These are phyloP conservation scores for Quercus alba DNA, from an alignment of 306 rosid genomes.

Conservation along the genomic window DNA sequence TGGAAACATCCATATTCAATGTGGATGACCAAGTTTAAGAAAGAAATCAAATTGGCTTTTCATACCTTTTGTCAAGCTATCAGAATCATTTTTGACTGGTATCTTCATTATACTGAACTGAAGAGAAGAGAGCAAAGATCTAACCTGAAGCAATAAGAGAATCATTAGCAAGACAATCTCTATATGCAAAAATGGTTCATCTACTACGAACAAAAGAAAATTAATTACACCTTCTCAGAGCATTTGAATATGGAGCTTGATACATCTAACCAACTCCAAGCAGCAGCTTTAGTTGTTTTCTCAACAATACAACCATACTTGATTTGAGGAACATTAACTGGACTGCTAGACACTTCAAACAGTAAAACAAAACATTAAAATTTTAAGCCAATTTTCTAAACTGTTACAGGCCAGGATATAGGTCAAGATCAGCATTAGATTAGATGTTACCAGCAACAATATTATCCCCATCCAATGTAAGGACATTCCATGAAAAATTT, in stretches of 20 bases:
- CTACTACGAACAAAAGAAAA: slow-evolving; percentile 12
- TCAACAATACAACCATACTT: slow-evolving; percentile 64
- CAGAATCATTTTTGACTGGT: slow-evolving; percentile 68
- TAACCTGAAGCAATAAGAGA: slow-evolving; percentile 50
- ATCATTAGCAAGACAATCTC: slow-evolving; percentile 6
- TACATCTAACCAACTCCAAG: slow-evolving; percentile 77
- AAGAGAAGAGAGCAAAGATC: slow-evolving; percentile 64
- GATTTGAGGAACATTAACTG: slow-evolving; percentile 77
- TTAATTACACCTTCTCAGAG: slow-evolving; percentile 66
- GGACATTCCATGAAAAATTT: slow-evolving; percentile 74
- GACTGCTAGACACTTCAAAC: slow-evolving; percentile 83
- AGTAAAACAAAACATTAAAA: slow-evolving; percentile 11
- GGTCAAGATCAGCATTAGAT: slow-evolving; percentile 22
- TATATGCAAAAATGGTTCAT: slow-evolving; percentile 3
- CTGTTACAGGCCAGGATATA: slow-evolving; percentile 7
- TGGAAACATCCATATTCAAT: not conserved
- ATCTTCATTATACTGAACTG: slow-evolving; percentile 63
- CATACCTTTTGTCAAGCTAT: slow-evolving; percentile 64
- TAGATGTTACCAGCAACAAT: slow-evolving; percentile 75
- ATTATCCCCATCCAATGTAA: slow-evolving; percentile 73
- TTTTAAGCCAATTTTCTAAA: not conserved
- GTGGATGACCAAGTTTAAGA: slow-evolving; percentile 1
- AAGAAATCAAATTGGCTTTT: slow-evolving; percentile 16
- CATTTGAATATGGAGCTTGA: slow-evolving; percentile 55
- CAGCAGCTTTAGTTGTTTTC: slow-evolving; percentile 40